phyloP scores from a whole-genome alignment of 2,329 filamentous ascomycete species.

The Macrophomina tecta region DNA sequence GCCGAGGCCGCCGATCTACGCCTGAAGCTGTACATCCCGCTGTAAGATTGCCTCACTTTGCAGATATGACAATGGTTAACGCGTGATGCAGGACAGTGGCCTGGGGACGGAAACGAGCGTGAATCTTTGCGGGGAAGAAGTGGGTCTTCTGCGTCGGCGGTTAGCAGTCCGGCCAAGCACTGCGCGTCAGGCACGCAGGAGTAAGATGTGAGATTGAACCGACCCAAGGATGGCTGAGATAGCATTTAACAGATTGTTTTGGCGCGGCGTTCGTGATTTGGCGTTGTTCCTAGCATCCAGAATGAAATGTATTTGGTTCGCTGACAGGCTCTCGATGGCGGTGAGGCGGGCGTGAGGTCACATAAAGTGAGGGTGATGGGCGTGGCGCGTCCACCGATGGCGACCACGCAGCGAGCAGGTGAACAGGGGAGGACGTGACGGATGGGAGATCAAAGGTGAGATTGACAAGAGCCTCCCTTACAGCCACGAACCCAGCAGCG shows the following conservation, averaged over 20 bases:
- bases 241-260: conserved; percentile 19
- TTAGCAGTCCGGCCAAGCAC: conserved; percentile 14
- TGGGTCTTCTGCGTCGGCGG: conserved; percentile 23
- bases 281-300: conserved; percentile 19
- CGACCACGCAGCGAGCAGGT: neutral
- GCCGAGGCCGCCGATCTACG: conserved; percentile 38
- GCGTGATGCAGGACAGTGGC: conserved; percentile 33
- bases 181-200: conserved; percentile 13
- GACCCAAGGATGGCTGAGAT: neutral
- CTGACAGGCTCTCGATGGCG: neutral
- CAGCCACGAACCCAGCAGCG: conserved; percentile 7
- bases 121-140: conserved; percentile 27
- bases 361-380: neutral
- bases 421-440: neutral
- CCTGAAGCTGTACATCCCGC: conserved; percentile 44
- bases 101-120: conserved; percentile 39
- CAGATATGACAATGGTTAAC: conserved; percentile 1
- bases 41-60: conserved; percentile 37
- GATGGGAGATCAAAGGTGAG: neutral
- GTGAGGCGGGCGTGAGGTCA: neutral
- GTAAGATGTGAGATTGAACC: conserved; percentile 14
- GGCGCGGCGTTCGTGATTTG: conserved; percentile 14
- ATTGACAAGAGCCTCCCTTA: neutral
- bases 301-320: conserved; percentile 9
- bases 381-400: neutral